A percentile compares a stretch with the other conserved stretches of the same genome.
phyloP scores from a whole-genome alignment of 805 yeast species.

The Metschnikowia henanensis region DNA sequence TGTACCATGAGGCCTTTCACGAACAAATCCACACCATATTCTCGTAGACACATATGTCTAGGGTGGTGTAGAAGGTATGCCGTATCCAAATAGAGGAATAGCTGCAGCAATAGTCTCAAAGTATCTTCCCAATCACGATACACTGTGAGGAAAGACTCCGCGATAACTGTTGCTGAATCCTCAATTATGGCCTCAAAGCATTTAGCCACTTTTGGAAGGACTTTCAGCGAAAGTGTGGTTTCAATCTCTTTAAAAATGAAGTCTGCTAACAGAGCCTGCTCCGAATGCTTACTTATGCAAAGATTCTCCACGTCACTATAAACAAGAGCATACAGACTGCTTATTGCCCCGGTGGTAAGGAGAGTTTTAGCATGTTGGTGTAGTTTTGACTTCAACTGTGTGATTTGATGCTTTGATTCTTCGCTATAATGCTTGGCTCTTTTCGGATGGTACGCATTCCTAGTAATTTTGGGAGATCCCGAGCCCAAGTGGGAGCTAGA shows the following conservation, averaged over 20 bases:
- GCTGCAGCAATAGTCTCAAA: slow-evolving; percentile 25
- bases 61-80: slow-evolving; percentile 35
- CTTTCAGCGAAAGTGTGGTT: slow-evolving; percentile 11
- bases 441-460: slow-evolving; percentile 4
- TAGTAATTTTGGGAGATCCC: slow-evolving; percentile 9
- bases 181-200: slow-evolving; percentile 2
- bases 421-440: slow-evolving; percentile 9
- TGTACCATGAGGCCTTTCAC: background rate
- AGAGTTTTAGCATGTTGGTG: background rate
- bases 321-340: slow-evolving; percentile 9
- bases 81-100: slow-evolving; percentile 38
- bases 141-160: slow-evolving; percentile 15
- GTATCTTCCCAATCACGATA: slow-evolving; percentile 27
- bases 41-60: slow-evolving; percentile 24
- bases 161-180: background rate
- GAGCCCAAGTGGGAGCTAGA: slow-evolving; percentile 13
- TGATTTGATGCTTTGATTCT: slow-evolving; percentile 2
- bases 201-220: slow-evolving; percentile 12
- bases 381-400: slow-evolving; percentile 2
- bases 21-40: slow-evolving; percentile 22
- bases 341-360: background rate
- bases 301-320: slow-evolving; percentile 31
- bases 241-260: slow-evolving; percentile 22
- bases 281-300: slow-evolving; percentile 32
- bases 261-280: slow-evolving; percentile 31